These are phyloP conservation scores for Ricinus communis DNA, from an alignment of 345 rosid species.

Conservation along the genomic window DNA sequence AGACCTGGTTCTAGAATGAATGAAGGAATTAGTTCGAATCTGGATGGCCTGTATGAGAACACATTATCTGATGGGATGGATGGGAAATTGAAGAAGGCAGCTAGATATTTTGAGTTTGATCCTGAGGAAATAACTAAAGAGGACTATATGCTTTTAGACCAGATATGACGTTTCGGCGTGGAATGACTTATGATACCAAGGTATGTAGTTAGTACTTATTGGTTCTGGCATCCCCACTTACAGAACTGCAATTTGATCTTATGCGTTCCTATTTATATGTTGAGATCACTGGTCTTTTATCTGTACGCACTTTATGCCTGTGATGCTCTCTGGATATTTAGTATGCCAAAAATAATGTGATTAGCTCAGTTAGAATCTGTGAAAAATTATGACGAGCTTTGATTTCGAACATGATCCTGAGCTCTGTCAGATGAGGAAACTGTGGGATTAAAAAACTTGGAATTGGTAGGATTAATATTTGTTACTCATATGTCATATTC, in stretches of 20 bases:
- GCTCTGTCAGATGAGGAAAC: neutral
- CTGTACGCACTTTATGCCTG: neutral
- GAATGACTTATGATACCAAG: conserved; percentile 36
- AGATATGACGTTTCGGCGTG: conserved; percentile 27
- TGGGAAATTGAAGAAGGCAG: conserved; percentile 46
- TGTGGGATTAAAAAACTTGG: neutral
- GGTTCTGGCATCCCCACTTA: too few species aligned
- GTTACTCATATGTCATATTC: neutral
- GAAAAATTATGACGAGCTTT: too few species aligned
- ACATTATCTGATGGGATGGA: conserved; percentile 46
- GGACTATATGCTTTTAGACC: conserved; percentile 48
- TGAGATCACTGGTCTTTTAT: too few species aligned
- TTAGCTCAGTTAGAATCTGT: too few species aligned
- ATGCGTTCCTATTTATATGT: too few species aligned
- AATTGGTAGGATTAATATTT: neutral
- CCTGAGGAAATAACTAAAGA: conserved; percentile 29
- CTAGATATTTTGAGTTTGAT: conserved; percentile 34
- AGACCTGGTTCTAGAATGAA: neutral
- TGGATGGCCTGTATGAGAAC: conserved; percentile 13
- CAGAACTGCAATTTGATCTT: too few species aligned
- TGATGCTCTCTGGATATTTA: neutral
- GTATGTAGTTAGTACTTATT: conserved; percentile 20
- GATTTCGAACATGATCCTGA: neutral
- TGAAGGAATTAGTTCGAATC: neutral
- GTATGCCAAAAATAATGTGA: neutral